Percentiles rank a stretch among this genome's conserved stretches.
phyloP scores from a whole-genome alignment of 139 green algal species.

The Haematococcus lacustris region DNA sequence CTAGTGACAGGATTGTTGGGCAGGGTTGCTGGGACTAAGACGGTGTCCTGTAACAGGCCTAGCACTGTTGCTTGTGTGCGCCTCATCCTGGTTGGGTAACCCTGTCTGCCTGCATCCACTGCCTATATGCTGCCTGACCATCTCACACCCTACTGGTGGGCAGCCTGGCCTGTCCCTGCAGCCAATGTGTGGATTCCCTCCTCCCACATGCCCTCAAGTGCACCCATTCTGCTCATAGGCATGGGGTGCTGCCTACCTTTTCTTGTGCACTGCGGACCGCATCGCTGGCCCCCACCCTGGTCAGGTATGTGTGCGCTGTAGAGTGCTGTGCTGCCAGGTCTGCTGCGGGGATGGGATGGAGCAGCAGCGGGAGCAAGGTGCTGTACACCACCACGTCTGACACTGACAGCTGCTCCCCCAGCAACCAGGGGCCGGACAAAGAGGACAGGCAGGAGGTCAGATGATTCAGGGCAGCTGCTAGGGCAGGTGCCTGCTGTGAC shows the following conservation, averaged over 20 bases:
- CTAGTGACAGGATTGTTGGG: too few species aligned
- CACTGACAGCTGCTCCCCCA: background rate
- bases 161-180: too few species aligned
- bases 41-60: too few species aligned
- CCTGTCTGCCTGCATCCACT: too few species aligned
- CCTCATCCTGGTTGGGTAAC: background rate
- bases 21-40: too few species aligned
- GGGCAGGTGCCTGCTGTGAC: too few species aligned
- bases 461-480: too few species aligned
- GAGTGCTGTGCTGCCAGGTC: slow-evolving; percentile 1
- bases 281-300: background rate
- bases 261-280: background rate
- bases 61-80: too few species aligned
- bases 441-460: background rate
- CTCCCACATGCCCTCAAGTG: too few species aligned
- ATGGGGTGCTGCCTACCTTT: background rate
- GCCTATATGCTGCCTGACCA: too few species aligned
- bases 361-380: slow-evolving; percentile 27
- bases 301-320: background rate
- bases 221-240: background rate
- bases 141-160: too few species aligned
- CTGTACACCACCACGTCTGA: slow-evolving; percentile 18
- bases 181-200: too few species aligned
- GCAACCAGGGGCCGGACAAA: background rate
- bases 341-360: background rate